Conservation (phyloP, 2,329 filamentous ascomycete genomes). For the Diaporthe helianthi region DNA sequence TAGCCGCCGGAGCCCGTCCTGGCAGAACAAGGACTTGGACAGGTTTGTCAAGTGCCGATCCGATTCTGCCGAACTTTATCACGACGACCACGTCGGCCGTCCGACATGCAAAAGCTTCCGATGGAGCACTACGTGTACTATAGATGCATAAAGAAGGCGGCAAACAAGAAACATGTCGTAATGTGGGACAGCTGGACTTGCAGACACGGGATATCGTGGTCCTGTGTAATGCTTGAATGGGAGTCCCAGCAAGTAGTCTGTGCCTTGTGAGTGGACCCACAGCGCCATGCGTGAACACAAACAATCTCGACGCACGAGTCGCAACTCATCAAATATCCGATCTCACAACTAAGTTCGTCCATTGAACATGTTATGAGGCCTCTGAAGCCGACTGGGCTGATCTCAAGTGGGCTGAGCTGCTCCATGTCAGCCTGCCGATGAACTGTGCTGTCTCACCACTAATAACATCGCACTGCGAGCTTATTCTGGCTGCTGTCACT, state of each 20-base stretch:
- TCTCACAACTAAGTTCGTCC: neutral
- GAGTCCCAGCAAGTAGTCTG: neutral
- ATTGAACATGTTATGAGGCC: neutral
- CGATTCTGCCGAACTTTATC: conserved; percentile 10
- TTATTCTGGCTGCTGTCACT: neutral
- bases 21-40: neutral
- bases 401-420: neutral
- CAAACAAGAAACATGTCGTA: conserved; percentile 6
- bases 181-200: neutral
- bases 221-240: neutral
- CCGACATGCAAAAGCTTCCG: neutral
- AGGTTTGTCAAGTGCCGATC: conserved; percentile 8
- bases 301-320: conserved; percentile 10
- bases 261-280: neutral
- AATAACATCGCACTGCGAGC: neutral
- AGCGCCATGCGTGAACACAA: neutral
- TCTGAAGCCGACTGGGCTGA: neutral
- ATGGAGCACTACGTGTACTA: neutral
- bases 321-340: neutral
- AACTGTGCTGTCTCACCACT: conserved; percentile 9
- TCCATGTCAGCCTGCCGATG: conserved; percentile 6
- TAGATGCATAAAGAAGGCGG: conserved; percentile 4
- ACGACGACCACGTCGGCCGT: conserved; percentile 8
- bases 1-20: neutral
- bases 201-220: neutral